phyloP scores from a whole-genome alignment of 352 stramenopile genomes.

The Pythium volutum region DNA sequence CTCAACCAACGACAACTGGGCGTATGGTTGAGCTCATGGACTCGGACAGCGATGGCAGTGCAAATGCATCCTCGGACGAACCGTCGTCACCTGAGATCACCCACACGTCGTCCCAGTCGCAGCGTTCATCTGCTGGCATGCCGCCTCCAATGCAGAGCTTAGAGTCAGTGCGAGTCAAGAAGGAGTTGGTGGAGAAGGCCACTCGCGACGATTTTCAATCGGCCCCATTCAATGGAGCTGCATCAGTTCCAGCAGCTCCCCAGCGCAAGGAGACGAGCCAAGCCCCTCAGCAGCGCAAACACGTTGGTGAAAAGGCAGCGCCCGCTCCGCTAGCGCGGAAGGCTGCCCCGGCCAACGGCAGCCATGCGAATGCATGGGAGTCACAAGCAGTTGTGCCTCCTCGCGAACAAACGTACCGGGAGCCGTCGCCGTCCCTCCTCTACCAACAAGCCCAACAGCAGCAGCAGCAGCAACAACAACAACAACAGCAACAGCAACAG shows the following conservation, averaged over 20 bases:
- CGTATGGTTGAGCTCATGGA: background rate
- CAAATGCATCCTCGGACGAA: conserved; percentile 2
- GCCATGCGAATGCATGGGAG: conserved; percentile 1
- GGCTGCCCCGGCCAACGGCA: background rate
- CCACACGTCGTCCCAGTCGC: background rate
- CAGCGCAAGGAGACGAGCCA: background rate
- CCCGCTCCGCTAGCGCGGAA: background rate
- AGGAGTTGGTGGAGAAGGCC: conserved; percentile 18
- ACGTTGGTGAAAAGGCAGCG: background rate
- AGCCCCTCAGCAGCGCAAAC: background rate
- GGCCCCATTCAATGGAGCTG: background rate
- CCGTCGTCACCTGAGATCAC: background rate
- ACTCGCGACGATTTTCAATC: conserved; percentile 5
- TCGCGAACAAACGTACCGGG: conserved; percentile 6
- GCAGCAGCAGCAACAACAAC: conserved; percentile 26
- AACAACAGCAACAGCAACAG: conserved; percentile 12
- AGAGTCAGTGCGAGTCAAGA: conserved; percentile 17
- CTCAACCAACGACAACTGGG: background rate
- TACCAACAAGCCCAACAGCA: conserved; percentile 18
- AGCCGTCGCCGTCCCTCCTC: conserved; percentile 12
- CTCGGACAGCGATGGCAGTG: conserved; percentile 4
- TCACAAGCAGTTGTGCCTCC: background rate
- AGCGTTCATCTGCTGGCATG: background rate
- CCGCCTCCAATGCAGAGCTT: conserved; percentile 8
- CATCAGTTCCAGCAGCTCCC: background rate